Evolutionary conservation across 371 early-diverging fungal species (phyloP), one percentile per base, ranked within the genome.

Genomic region (Rhizopus arrhizus): DNA sequence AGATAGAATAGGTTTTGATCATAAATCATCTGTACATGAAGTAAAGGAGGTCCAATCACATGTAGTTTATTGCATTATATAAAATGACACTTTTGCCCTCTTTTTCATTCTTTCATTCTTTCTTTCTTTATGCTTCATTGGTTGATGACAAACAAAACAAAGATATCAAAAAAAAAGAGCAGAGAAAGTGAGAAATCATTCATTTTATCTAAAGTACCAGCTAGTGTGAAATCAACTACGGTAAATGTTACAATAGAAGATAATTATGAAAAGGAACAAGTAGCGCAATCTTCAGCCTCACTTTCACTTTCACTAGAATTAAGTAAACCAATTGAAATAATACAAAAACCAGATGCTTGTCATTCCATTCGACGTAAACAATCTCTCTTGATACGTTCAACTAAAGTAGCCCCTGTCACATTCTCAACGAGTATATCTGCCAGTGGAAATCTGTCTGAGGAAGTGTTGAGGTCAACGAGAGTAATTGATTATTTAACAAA

Each of bases 381-480:
- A 36, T 51, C 57, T 22, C 28, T 54, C 31, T 35, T 56, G 53
- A 36, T 56, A 3, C 58, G 59, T 32, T 51, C 64, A 15, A 53
- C 72, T 3, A 71, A 68, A 50, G 63, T 62, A 4, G 64, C 65
- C 3, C 58, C 60, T 12, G 62, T 65, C 16, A 32, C 65, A 34
- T 65, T 53, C 33, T 56, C 72, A 10, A 72, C 69, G 8, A 59
- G 69, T 32, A 58, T 72, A 0, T 68, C 69, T 22, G 72, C 51
- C 11, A 64, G 45, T 65, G 72, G 68, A 5, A 59, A 56, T 16
- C 52, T 61, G 7, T 32, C 40, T 16, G 47, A 53, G 38, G 52
- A 34, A 58, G 33, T 38, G 10, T 43, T 16, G 13, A 13, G 16
- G 3, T 33, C 32, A 16, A 22, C 53, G 12, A 58, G 54, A 22